phyloP scores from a whole-genome alignment of 371 early-diverging fungal species.

The Mucor racemosus region DNA sequence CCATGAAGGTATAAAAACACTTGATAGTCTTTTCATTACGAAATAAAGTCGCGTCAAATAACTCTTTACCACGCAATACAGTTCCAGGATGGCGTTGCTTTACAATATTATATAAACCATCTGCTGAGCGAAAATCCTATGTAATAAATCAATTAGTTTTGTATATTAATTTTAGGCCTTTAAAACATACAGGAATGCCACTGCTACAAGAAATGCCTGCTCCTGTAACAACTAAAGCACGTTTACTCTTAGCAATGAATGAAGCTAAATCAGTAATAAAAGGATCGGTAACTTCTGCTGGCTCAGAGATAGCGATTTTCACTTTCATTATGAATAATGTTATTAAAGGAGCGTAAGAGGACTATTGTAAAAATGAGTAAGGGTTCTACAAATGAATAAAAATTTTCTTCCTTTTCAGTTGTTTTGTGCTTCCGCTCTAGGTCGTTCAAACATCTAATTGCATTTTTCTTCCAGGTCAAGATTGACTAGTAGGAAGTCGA shows the following conservation, averaged over 20 bases:
- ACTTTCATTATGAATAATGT: slow-evolving; percentile 26
- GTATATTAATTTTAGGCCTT: not conserved
- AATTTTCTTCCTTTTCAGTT: slow-evolving; percentile 7
- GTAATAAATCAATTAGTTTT: not conserved
- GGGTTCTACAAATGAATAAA: not conserved
- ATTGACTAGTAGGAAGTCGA: no score
- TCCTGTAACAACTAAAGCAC: slow-evolving; percentile 85
- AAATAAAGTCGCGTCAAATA: slow-evolving; percentile 95
- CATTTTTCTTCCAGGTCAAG: no score
- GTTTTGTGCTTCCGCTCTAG: not conserved
- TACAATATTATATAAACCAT: slow-evolving; percentile 83
- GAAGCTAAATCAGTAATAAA: slow-evolving; percentile 53
- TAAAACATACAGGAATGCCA: slow-evolving; percentile 81
- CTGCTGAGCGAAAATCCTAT: slow-evolving; percentile 84
- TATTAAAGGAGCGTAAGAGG: not conserved
- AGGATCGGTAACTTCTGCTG: slow-evolving; percentile 46
- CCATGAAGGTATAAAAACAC: slow-evolving; percentile 95
- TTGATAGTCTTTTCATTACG: slow-evolving; percentile 72
- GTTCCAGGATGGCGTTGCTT: slow-evolving; percentile 76
- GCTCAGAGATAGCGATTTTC: slow-evolving; percentile 45
- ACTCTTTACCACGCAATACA: slow-evolving; percentile 87
- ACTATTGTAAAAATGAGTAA: not conserved
- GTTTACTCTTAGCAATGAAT: slow-evolving; percentile 66
- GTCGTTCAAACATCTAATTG: no score
- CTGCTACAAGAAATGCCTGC: slow-evolving; percentile 93